These are phyloP conservation scores for Phytophthora hibernalis DNA, from an alignment of 352 stramenopile genomes.

Conservation along the genomic window DNA sequence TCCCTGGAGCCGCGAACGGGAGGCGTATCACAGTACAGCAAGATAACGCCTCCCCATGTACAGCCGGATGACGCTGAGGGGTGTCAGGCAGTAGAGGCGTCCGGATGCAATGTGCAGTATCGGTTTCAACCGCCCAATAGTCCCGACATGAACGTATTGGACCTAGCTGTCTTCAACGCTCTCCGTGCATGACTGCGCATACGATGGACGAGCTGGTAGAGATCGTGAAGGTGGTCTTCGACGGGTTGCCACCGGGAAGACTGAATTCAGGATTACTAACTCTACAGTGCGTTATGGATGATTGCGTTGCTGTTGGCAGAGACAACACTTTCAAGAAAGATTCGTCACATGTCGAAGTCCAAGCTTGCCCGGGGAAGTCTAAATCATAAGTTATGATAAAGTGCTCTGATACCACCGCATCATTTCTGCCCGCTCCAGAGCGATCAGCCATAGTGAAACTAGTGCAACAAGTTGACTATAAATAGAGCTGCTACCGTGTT, in stretches of 20 bases:
- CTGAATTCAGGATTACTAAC: not conserved
- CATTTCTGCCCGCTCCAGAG: not conserved
- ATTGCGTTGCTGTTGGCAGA: no score
- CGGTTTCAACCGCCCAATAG: not conserved
- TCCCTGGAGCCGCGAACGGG: constrained; percentile 4
- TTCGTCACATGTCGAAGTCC: not conserved
- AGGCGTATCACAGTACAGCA: not conserved
- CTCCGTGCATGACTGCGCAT: not conserved
- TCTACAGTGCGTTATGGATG: not conserved
- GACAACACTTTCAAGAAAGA: not conserved
- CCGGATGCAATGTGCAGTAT: not conserved
- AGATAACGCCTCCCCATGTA: not conserved
- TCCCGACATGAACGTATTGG: no score
- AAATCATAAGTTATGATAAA: no score
- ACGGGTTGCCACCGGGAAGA: not conserved
- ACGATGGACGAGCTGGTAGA: not conserved
- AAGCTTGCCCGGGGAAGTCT: not conserved
- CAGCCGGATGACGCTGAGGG: not conserved
- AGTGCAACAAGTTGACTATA: not conserved
- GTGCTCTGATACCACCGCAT: no score
- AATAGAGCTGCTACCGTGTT: no score
- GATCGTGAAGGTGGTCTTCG: not conserved
- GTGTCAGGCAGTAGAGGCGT: not conserved
- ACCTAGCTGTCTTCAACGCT: no score
- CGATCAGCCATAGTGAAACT: not conserved